A percentile compares a stretch with the other conserved stretches of the same genome.
Evolutionary conservation across 2,329 filamentous ascomycete genomes (phyloP).

Genomic region (Aspergillus melleus): DNA sequence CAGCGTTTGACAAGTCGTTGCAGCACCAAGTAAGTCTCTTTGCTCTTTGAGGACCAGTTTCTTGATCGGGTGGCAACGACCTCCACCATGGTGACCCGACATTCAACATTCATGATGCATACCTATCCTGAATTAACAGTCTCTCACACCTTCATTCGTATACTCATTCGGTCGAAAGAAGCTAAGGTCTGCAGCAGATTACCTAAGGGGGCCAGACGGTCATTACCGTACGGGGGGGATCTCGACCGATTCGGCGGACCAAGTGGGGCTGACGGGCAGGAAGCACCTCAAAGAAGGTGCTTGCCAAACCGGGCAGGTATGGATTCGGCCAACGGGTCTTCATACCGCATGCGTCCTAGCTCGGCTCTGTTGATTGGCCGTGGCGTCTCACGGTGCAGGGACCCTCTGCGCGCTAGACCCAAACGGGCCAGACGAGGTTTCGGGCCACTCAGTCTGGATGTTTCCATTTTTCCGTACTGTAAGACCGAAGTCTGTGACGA

Average conservation of each 20-base stretch:
- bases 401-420: not conserved
- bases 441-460: not conserved
- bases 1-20: conserved; percentile 8
- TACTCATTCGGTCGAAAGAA: too few relatives aligned
- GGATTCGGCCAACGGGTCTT: not conserved
- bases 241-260: not conserved
- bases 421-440: not conserved
- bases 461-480: not conserved
- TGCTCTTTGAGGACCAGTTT: not conserved
- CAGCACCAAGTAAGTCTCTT: not conserved
- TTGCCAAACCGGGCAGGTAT: not conserved
- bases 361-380: not conserved
- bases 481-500: not conserved
- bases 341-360: not conserved
- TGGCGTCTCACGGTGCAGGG: not conserved
- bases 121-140: too few relatives aligned
- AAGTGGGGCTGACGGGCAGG: not conserved
- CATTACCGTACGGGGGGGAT: not conserved
- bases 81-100: too few relatives aligned
- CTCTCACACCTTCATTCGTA: too few relatives aligned
- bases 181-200: not conserved
- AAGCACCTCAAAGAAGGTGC: not conserved
- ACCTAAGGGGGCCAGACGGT: not conserved
- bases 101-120: too few relatives aligned
- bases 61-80: not conserved